A percentile compares a stretch with the other conserved stretches of the same genome.
These are phyloP conservation scores for Tothia fuscella DNA, from an alignment of 2,329 filamentous ascomycete genomes.

Conservation along the genomic window DNA sequence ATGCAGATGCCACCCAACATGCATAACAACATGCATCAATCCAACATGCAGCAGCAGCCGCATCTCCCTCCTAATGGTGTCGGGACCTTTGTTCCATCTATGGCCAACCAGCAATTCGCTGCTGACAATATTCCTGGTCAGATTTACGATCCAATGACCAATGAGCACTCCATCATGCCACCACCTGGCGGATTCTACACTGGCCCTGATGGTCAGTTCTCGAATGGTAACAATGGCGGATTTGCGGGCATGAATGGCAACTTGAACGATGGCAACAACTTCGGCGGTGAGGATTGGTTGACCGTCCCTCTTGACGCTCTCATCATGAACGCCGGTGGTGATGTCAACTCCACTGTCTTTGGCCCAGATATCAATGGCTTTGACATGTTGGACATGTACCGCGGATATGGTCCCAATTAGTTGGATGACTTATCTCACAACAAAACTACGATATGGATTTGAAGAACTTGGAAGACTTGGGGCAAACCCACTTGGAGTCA, in stretches of 20 bases:
- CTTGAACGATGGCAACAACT: slow-evolving; percentile 14
- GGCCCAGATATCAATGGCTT: slow-evolving; percentile 53
- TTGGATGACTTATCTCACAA: too few species aligned
- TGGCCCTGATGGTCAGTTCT: slow-evolving; percentile 8
- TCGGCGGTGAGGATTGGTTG: slow-evolving; percentile 42
- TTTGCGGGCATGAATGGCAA: slow-evolving; percentile 15
- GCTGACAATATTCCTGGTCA: neutral
- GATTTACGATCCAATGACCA: slow-evolving; percentile 17
- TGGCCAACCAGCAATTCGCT: neutral
- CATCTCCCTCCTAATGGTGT: too few species aligned
- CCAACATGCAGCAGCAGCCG: neutral
- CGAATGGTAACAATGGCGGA: neutral
- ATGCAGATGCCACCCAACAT: slow-evolving; percentile 1
- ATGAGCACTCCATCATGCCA: slow-evolving; percentile 36
- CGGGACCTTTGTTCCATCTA: neutral
- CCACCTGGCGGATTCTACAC: slow-evolving; percentile 28
- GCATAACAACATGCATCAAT: neutral
- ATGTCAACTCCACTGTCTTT: slow-evolving; percentile 43
- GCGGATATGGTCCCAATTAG: too few species aligned
- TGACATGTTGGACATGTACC: slow-evolving; percentile 39
- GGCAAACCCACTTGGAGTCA: too few species aligned
- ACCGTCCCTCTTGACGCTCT: slow-evolving; percentile 50
- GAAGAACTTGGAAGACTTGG: too few species aligned
- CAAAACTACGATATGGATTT: too few species aligned
- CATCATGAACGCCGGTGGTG: slow-evolving; percentile 44